Conservation (phyloP, 306 rosid genomes). For the Sindora glabra region DNA sequence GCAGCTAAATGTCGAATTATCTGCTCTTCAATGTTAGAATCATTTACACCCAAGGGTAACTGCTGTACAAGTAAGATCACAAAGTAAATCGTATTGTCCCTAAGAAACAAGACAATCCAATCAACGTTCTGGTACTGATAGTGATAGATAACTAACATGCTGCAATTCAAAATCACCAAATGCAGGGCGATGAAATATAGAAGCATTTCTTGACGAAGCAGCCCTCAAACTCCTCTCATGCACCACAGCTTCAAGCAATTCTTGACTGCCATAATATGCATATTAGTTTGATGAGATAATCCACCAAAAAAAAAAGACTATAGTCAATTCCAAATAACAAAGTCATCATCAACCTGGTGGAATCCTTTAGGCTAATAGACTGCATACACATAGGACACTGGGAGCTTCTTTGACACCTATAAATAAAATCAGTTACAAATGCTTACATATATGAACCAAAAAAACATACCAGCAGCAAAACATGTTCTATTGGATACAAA, state of each 20-base stretch:
- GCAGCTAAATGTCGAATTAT: constrained; percentile 88
- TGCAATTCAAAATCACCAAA: constrained; percentile 62
- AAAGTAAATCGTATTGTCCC: neutral
- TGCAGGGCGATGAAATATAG: constrained; percentile 58
- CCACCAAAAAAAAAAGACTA: neutral
- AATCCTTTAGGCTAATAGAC: constrained; percentile 70
- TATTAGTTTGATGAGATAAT: constrained; percentile 3
- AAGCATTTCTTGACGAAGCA: constrained; percentile 48
- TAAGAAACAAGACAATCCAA: constrained; percentile 6
- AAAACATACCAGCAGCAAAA: too few species aligned
- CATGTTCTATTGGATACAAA: too few species aligned
- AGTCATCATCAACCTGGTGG: constrained; percentile 51
- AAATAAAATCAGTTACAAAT: constrained; percentile 9
- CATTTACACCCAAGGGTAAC: constrained; percentile 50
- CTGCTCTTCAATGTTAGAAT: constrained; percentile 58
- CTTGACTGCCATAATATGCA: constrained; percentile 60
- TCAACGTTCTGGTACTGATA: constrained; percentile 3
- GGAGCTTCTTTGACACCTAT: constrained; percentile 93
- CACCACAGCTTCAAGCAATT: constrained; percentile 73
- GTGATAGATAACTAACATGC: constrained; percentile 47
- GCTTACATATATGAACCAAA: neutral
- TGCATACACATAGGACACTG: constrained; percentile 99
- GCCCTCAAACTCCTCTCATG: constrained; percentile 60
- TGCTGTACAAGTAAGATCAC: constrained; percentile 19
- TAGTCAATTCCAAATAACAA: neutral